phyloP scores from a whole-genome alignment of 75 land plant species.

The Cryptomeria japonica region DNA sequence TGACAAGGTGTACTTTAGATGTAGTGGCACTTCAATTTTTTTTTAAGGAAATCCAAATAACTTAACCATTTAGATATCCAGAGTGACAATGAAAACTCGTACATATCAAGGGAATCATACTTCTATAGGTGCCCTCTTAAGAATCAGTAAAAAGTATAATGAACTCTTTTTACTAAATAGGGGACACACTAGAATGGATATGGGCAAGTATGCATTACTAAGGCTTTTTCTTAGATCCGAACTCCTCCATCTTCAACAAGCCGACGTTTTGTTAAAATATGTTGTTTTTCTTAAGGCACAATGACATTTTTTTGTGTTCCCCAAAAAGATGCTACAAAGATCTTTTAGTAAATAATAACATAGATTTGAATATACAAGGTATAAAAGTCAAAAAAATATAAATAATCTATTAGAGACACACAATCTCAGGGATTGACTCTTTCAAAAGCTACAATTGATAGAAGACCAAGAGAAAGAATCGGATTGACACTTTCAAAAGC shows the following conservation, averaged over 20 bases:
- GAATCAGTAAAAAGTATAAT: background rate
- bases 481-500: too few species aligned
- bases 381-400: too few species aligned
- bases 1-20: background rate
- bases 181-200: background rate
- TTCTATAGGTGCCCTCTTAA: background rate
- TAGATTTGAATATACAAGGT: too few species aligned
- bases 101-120: background rate
- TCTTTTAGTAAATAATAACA: too few species aligned
- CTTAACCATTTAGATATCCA: background rate
- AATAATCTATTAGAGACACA: too few species aligned
- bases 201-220: background rate
- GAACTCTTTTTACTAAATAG: background rate
- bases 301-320: background rate
- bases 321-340: conserved; percentile 12
- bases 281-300: background rate
- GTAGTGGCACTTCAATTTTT: background rate
- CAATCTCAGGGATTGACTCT: too few species aligned
- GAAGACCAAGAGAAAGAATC: too few species aligned
- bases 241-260: background rate
- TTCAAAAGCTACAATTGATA: too few species aligned
- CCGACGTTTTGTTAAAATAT: background rate
- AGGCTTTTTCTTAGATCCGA: background rate
- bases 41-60: background rate
- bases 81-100: background rate